These are phyloP conservation scores for Microcera coccophila DNA, from an alignment of 2,329 filamentous ascomycete species.

Conservation along the genomic window DNA sequence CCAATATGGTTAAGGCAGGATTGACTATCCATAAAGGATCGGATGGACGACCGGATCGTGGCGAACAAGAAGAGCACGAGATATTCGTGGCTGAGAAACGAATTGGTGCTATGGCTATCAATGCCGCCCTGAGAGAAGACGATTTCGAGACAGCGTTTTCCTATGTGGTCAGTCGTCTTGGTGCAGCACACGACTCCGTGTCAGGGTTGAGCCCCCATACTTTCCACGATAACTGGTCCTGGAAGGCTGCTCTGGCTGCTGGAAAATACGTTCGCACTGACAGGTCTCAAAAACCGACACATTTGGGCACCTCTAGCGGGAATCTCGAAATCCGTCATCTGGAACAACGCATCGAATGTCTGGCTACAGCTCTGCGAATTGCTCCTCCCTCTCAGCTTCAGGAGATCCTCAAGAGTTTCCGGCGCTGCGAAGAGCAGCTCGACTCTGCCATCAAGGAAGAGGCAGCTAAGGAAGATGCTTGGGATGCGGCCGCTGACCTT, in stretches of 20 bases:
- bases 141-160: conserved; percentile 86
- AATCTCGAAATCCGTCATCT: conserved; percentile 65
- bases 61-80: conserved; percentile 27
- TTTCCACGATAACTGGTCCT: conserved; percentile 62
- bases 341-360: conserved; percentile 76
- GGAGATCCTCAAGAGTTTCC: conserved; percentile 71
- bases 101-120: conserved; percentile 75
- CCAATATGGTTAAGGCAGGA: conserved; percentile 61
- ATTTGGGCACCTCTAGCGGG: conserved; percentile 56
- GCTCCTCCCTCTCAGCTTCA: conserved; percentile 67
- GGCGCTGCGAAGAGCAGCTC: conserved; percentile 74
- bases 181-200: conserved; percentile 24
- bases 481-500: conserved; percentile 62
- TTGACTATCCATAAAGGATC: conserved; percentile 29
- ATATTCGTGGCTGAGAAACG: conserved; percentile 54
- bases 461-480: conserved; percentile 63
- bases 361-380: conserved; percentile 70
- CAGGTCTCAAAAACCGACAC: conserved; percentile 52
- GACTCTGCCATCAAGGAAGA: conserved; percentile 64
- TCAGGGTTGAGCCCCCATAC: conserved; percentile 1
- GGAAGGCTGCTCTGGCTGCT: conserved; percentile 74
- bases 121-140: conserved; percentile 70
- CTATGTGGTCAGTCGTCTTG: conserved; percentile 69
- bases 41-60: conserved; percentile 4
- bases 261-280: conserved; percentile 64